Percentiles rank a stretch among this genome's conserved stretches.
Conservation (phyloP, 2,329 filamentous ascomycete genomes). For the Fusarium sp. region DNA sequence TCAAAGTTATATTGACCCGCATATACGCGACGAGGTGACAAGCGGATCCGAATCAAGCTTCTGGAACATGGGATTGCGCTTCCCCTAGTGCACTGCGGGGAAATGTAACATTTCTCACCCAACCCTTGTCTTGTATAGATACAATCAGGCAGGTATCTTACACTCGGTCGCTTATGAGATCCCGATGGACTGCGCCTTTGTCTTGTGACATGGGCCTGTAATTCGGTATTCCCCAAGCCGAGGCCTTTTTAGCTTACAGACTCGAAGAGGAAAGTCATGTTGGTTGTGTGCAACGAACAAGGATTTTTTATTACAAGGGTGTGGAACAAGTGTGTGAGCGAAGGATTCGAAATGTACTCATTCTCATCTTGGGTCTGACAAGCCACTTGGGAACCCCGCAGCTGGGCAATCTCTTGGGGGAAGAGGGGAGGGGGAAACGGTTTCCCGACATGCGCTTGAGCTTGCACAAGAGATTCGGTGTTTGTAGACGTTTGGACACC, state of each 20-base stretch:
- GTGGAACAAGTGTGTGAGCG: neutral
- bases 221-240: slow-evolving; percentile 37
- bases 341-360: slow-evolving; percentile 5
- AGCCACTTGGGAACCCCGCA: slow-evolving; percentile 28
- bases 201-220: slow-evolving; percentile 24
- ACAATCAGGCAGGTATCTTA: neutral
- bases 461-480: slow-evolving; percentile 17
- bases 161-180: slow-evolving; percentile 11
- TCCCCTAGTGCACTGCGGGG: slow-evolving; percentile 20
- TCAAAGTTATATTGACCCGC: slow-evolving; percentile 24
- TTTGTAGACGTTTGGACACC: slow-evolving; percentile 1
- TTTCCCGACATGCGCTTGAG: slow-evolving; percentile 20
- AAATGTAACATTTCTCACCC: slow-evolving; percentile 20
- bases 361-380: slow-evolving; percentile 9
- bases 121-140: neutral
- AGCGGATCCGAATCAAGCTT: slow-evolving; percentile 22
- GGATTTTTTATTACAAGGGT: neutral
- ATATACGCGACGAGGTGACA: slow-evolving; percentile 10
- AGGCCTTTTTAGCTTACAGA: slow-evolving; percentile 20
- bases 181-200: slow-evolving; percentile 8
- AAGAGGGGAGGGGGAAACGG: slow-evolving; percentile 24
- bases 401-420: slow-evolving; percentile 22
- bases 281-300: slow-evolving; percentile 9
- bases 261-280: slow-evolving; percentile 22
- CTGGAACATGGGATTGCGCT: slow-evolving; percentile 27